phyloP scores from a whole-genome alignment of 352 stramenopile species.

The Pythium rhizo-oryzae region DNA sequence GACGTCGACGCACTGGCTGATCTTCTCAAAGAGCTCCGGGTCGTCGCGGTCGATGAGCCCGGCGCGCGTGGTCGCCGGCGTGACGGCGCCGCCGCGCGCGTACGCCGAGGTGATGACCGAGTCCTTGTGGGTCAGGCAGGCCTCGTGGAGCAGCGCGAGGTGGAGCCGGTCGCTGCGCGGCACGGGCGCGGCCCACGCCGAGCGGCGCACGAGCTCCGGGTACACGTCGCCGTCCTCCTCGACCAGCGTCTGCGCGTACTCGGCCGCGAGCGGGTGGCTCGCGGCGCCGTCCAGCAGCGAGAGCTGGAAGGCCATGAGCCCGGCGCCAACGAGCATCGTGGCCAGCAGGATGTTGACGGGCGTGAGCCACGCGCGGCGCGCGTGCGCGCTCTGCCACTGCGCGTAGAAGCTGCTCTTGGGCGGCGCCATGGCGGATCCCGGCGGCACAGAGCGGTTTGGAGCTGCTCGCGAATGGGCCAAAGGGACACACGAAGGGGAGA shows the following conservation, averaged over 20 bases:
- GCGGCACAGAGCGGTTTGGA: neutral
- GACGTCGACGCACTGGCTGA: constrained; percentile 56
- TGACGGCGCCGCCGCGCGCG: neutral
- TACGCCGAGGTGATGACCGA: constrained; percentile 34
- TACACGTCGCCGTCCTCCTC: constrained; percentile 21
- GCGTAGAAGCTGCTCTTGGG: constrained; percentile 25
- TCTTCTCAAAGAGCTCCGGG: constrained; percentile 39
- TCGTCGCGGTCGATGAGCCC: constrained; percentile 22
- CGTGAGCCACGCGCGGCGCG: constrained; percentile 21
- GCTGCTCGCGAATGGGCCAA: neutral
- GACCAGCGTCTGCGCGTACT: constrained; percentile 14
- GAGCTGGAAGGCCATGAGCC: constrained; percentile 19
- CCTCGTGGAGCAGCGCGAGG: constrained; percentile 50
- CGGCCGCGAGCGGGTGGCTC: neutral
- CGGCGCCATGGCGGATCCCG: neutral
- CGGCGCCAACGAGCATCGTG: constrained; percentile 12
- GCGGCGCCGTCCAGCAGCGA: constrained; percentile 11
- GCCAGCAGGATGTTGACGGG: constrained; percentile 25
- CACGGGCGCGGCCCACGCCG: constrained; percentile 15
- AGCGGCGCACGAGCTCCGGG: constrained; percentile 5
- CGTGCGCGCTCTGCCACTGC: constrained; percentile 22
- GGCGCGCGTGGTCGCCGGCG: constrained; percentile 3
- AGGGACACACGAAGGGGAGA: neutral
- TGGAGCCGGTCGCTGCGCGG: constrained; percentile 37
- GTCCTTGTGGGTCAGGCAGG: constrained; percentile 44